Conservation (phyloP, 129 eudicot species). For the Glebionis coronaria region DNA sequence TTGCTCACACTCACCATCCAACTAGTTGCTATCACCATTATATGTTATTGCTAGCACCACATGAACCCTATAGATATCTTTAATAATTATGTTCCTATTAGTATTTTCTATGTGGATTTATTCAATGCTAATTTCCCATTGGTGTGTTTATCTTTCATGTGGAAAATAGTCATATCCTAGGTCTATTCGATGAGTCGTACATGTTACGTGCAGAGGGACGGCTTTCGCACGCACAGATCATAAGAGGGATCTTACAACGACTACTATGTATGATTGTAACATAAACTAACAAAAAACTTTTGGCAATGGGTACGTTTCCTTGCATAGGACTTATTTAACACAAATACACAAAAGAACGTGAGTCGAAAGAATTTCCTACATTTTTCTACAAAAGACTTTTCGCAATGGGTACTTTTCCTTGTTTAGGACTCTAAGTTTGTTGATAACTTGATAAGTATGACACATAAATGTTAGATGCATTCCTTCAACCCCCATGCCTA, state of each 20-base stretch:
- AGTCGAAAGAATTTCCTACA: no score
- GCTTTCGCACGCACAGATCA: background rate
- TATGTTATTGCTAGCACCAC: background rate
- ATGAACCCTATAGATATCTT: constrained; percentile 13
- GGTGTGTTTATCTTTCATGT: background rate
- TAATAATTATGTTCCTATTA: constrained; percentile 22
- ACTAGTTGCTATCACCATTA: constrained; percentile 11
- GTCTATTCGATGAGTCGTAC: constrained; percentile 11
- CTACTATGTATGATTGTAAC: background rate
- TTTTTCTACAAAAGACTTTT: no score
- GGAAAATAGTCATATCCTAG: background rate
- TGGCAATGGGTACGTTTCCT: background rate
- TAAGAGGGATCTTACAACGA: background rate
- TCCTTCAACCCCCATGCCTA: no score
- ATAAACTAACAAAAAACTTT: background rate
- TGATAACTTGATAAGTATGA: no score
- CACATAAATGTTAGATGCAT: no score
- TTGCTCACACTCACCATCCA: constrained; percentile 17
- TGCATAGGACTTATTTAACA: background rate
- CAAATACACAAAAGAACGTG: no score
- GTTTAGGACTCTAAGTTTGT: no score
- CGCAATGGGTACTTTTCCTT: no score
- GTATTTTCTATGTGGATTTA: constrained; percentile 9
- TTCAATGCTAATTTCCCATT: constrained; percentile 4
- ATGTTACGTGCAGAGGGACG: background rate